Evolutionary conservation across 192 early-diverging fungal species (phyloP).

Genomic region (Gonapodya prolifera): DNA sequence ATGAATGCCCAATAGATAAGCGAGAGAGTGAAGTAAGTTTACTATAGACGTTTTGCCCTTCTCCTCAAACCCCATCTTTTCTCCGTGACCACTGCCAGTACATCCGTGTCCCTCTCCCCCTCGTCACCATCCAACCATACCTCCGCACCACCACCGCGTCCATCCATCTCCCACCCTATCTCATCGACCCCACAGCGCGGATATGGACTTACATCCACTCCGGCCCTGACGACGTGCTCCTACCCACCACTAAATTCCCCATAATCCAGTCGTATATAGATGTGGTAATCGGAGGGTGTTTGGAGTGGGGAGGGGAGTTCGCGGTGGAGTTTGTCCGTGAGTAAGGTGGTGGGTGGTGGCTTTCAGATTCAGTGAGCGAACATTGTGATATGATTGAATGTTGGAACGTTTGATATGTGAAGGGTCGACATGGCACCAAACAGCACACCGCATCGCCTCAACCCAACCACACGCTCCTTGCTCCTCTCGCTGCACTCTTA

Average conservation of each 20-base stretch:
- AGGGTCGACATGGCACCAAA: neutral
- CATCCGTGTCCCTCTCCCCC: neutral
- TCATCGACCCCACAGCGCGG: neutral
- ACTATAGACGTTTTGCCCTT: too few species aligned
- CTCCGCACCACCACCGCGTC: too few species aligned
- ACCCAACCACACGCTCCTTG: neutral
- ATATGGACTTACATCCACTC: neutral
- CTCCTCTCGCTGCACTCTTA: too few species aligned
- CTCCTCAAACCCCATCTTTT: too few species aligned
- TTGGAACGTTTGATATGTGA: neutral
- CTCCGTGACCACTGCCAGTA: neutral
- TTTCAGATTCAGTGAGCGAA: too few species aligned
- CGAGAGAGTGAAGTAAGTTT: neutral
- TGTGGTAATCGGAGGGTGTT: neutral
- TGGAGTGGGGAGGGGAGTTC: neutral
- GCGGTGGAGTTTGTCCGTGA: neutral
- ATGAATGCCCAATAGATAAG: neutral
- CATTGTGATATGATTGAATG: neutral
- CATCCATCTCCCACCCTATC: too few species aligned
- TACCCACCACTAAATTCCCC: neutral
- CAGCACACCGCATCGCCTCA: neutral
- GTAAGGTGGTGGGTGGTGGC: neutral
- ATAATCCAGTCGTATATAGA: neutral
- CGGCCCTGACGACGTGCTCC: neutral
- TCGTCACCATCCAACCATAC: too few species aligned